phyloP scores from a whole-genome alignment of 2,329 filamentous ascomycete species.

The Chalara sp. region DNA sequence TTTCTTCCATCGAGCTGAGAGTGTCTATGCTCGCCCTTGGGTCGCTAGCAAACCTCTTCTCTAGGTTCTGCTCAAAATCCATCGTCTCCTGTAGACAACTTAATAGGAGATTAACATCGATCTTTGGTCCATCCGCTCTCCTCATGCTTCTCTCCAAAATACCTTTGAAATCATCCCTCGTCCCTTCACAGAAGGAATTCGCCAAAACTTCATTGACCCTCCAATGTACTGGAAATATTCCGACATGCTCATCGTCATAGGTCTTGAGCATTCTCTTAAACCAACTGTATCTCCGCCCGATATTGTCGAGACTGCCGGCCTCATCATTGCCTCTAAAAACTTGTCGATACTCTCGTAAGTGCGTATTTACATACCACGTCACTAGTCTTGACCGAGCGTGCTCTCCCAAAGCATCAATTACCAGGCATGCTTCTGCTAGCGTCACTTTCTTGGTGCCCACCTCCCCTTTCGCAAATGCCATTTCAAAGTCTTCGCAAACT shows the following conservation, averaged over 20 bases:
- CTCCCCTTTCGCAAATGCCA: constrained; percentile 86
- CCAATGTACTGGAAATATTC: constrained; percentile 84
- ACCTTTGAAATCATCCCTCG: constrained; percentile 88
- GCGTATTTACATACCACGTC: constrained; percentile 97
- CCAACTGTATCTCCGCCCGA: constrained; percentile 90
- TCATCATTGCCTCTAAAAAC: constrained; percentile 96
- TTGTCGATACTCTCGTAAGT: constrained; percentile 89
- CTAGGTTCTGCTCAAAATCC: constrained; percentile 90
- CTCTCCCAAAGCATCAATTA: constrained; percentile 92
- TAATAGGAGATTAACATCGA: constrained; percentile 85
- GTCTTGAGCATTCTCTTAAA: constrained; percentile 93
- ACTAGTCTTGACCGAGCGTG: constrained; percentile 74
- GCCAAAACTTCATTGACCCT: constrained; percentile 84
- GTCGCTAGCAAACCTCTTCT: constrained; percentile 72
- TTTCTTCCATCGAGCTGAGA: constrained; percentile 70
- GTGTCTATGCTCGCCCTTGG: constrained; percentile 82
- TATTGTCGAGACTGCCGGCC: constrained; percentile 93
- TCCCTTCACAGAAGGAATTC: constrained; percentile 91
- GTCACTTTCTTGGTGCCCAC: constrained; percentile 61
- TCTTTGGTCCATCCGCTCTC: constrained; percentile 64
- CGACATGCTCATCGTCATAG: constrained; percentile 87
- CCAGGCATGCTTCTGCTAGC: constrained; percentile 80
- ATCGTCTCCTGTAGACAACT: constrained; percentile 91
- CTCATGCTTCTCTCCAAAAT: constrained; percentile 87
- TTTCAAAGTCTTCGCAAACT: constrained; percentile 98